Conservation (phyloP, 306 rosid species). For the Cicer yamashitae region DNA sequence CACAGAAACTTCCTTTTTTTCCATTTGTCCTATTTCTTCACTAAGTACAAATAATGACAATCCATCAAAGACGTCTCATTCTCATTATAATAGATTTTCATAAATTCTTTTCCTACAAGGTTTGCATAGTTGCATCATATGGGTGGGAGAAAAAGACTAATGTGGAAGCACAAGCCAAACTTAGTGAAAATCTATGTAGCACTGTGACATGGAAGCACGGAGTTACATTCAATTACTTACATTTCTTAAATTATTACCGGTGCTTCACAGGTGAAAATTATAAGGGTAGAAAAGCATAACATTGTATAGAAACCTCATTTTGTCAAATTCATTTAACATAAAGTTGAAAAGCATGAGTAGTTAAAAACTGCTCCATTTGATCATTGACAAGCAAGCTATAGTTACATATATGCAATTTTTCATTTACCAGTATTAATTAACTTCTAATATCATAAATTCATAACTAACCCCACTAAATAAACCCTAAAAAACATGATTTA, state of each 20-base stretch:
- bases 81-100: slow-evolving; percentile 18
- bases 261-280: no score
- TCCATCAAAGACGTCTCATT: slow-evolving; percentile 1
- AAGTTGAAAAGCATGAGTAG: slow-evolving; percentile 21
- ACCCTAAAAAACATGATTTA: slow-evolving; percentile 4
- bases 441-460: slow-evolving; percentile 12
- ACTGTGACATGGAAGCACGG: no score
- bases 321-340: neutral
- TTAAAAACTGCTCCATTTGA: slow-evolving; percentile 12
- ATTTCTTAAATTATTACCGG: no score
- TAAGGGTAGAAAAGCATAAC: neutral
- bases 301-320: neutral
- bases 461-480: slow-evolving; percentile 3
- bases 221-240: no score
- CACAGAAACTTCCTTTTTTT: neutral
- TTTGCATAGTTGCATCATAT: neutral
- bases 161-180: slow-evolving; percentile 3
- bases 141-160: neutral
- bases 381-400: neutral
- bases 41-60: neutral
- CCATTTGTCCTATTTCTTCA: slow-evolving; percentile 3
- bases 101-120: neutral
- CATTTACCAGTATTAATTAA: slow-evolving; percentile 4
- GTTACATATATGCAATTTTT: neutral
- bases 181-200: neutral